These are phyloP conservation scores for Mycosphaerella sp. DNA, from an alignment of 2,329 filamentous ascomycete species.

Conservation along the genomic window DNA sequence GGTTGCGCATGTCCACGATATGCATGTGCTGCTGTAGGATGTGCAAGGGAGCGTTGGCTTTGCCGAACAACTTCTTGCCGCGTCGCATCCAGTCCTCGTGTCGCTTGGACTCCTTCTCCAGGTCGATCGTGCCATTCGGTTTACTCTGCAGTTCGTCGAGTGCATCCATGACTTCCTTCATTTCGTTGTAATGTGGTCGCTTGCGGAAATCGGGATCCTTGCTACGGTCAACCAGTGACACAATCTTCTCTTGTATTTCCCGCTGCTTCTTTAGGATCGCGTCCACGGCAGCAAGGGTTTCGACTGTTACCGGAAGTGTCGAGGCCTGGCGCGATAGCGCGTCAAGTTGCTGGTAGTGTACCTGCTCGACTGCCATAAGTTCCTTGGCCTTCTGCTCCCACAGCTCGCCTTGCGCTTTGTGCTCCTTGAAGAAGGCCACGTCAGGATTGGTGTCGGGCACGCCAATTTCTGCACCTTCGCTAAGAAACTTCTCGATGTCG, in stretches of 20 bases:
- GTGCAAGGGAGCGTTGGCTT: conserved; percentile 93
- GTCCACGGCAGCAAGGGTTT: conserved; percentile 77
- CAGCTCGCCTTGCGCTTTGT: conserved; percentile 67
- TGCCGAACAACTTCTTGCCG: conserved; percentile 95
- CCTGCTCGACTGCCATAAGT: conserved; percentile 80
- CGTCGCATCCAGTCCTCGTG: conserved; percentile 99
- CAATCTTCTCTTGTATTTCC: conserved; percentile 83
- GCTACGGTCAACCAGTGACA: conserved; percentile 72
- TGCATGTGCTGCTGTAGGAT: conserved; percentile 94
- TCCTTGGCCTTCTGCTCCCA: conserved; percentile 95
- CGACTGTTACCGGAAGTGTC: conserved; percentile 70
- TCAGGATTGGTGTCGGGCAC: conserved; percentile 77
- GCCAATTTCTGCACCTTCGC: conserved; percentile 68
- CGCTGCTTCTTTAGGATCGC: conserved; percentile 92
- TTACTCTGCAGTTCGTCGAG: conserved; percentile 88
- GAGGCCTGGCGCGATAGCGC: conserved; percentile 79
- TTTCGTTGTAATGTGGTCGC: conserved; percentile 80
- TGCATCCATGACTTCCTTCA: conserved; percentile 82
- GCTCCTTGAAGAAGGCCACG: conserved; percentile 67
- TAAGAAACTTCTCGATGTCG: conserved; percentile 73
- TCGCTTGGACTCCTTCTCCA: conserved; percentile 88
- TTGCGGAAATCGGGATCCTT: conserved; percentile 68
- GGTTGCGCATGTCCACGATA: conserved; percentile 82
- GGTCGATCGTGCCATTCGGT: conserved; percentile 79
- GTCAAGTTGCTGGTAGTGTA: conserved; percentile 93